phyloP scores from a whole-genome alignment of 2,329 filamentous ascomycete species.

The Chrysoporthe deuterocubensis region DNA sequence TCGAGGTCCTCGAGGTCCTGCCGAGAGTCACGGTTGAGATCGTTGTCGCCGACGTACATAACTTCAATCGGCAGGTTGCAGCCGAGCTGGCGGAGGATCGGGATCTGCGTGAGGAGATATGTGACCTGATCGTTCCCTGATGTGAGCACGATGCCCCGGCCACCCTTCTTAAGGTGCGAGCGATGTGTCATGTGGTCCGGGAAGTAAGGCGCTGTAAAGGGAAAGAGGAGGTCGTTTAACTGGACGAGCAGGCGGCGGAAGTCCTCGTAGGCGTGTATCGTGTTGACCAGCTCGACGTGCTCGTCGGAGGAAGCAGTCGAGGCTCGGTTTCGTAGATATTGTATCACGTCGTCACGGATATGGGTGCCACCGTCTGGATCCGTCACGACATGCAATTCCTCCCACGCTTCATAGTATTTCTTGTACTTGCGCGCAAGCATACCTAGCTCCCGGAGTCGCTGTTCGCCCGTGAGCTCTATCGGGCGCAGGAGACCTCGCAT shows the following conservation, averaged over 20 bases:
- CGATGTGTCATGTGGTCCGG: constrained; percentile 49
- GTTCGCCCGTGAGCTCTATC: constrained; percentile 43
- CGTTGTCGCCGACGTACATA: constrained; percentile 47
- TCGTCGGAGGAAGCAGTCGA: constrained; percentile 26
- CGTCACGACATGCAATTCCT: constrained; percentile 39
- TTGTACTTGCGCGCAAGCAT: constrained; percentile 45
- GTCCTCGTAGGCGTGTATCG: constrained; percentile 46
- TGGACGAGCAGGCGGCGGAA: constrained; percentile 45
- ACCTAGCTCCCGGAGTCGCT: constrained; percentile 44
- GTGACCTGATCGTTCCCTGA: constrained; percentile 48
- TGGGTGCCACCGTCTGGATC: constrained; percentile 39
- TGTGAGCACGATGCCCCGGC: constrained; percentile 48
- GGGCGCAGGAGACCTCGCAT: constrained; percentile 42
- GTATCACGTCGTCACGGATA: constrained; percentile 46
- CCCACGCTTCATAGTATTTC: constrained; percentile 46
- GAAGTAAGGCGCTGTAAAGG: constrained; percentile 47
- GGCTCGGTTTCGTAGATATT: constrained; percentile 39
- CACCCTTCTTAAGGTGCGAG: constrained; percentile 45
- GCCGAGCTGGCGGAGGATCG: constrained; percentile 41
- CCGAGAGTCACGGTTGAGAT: constrained; percentile 47
- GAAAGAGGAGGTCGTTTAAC: constrained; percentile 44
- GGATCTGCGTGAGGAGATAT: constrained; percentile 48
- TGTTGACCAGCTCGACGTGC: constrained; percentile 35
- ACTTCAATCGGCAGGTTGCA: constrained; percentile 45
- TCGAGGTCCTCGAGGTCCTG: constrained; percentile 46